These are phyloP conservation scores for Naganishia sp. DNA, from an alignment of 1,284 basidiomycete species.

Conservation along the genomic window DNA sequence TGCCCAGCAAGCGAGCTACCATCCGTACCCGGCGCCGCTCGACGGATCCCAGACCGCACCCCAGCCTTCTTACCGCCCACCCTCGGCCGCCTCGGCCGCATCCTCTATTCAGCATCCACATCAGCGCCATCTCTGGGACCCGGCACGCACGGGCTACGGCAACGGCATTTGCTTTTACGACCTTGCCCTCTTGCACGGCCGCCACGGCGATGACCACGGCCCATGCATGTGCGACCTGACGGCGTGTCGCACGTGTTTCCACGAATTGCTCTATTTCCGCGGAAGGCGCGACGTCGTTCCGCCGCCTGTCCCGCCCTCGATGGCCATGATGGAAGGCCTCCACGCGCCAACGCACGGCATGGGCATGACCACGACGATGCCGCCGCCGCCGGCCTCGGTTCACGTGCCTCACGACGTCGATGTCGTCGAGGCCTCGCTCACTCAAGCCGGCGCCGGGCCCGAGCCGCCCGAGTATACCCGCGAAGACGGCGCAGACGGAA, in stretches of 20 bases:
- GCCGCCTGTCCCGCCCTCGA: constrained; percentile 5
- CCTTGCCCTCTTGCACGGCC: constrained; percentile 32
- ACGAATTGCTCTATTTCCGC: constrained; percentile 35
- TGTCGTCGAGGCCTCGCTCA: background rate
- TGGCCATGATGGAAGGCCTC: constrained; percentile 10
- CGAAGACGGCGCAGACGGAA: background rate
- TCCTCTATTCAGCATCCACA: constrained; percentile 29
- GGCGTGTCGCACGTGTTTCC: constrained; percentile 34
- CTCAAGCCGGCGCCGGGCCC: constrained; percentile 13
- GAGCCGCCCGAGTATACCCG: constrained; percentile 4
- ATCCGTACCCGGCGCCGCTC: background rate
- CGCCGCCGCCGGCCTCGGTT: constrained; percentile 12
- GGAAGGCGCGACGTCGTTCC: constrained; percentile 33
- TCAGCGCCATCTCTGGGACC: constrained; percentile 34
- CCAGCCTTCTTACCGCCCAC: background rate
- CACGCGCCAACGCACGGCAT: constrained; percentile 3
- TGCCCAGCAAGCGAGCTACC: constrained; percentile 11
- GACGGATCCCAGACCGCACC: constrained; percentile 7
- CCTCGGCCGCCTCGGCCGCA: constrained; percentile 11
- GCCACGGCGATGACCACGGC: constrained; percentile 34
- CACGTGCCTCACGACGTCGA: constrained; percentile 7
- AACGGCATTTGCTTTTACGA: constrained; percentile 36
- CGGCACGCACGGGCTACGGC: constrained; percentile 34
- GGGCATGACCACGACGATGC: constrained; percentile 16
- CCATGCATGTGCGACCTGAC: constrained; percentile 36